Evolutionary conservation across 2,329 filamentous ascomycete species (phyloP), one percentile per base, ranked within the genome.

Genomic region (Pseudonectria foliicola): DNA sequence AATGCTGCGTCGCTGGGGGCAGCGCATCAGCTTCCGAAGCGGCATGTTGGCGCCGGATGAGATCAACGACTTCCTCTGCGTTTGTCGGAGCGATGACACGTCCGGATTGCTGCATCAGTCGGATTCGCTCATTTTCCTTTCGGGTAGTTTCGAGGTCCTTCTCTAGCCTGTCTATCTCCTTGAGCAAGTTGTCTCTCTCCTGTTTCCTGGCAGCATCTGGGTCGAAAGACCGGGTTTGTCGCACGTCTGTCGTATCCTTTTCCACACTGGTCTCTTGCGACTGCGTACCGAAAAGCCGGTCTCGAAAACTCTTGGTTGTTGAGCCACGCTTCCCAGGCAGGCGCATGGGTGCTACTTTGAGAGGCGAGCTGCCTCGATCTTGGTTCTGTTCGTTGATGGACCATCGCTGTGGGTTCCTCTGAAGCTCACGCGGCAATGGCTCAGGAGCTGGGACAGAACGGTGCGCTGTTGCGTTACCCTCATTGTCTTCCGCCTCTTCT

Each of bases 401-500:
- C 46, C 68, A 63, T 46, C 64, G 65, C 3, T 71, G 73, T 0
- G 76, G 74, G 11, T 73, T 77, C 33, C 70, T 69, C 39, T 80
- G 76, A 18, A 81, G 80, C 1, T 77, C 77, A 13, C 62, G 54
- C 1, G 75, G 73, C 7, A 73, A 73, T 3, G 71, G 72, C 28
- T 67, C 71, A 18, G 75, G 64, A 2, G 73, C 61, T 0, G 70
- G 66, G 38, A 80, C 75, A 2, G 61, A 59, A 10, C 18, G 18
- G 8, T 21, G 18, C 18, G 18, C 18, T 21, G 18, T 21, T 6
- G 8, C 5, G 8, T 21, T 5, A 21, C 5, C 18, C 8, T 21
- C 18, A 8, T 79, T 79, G 46, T 84, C 77, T 12, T 67, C 67
- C 18, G 5, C 18, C 5, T 21, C 18, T 21, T 21, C 18, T 8